Base-by-base conservation (phyloP, 768 basidiomycete species). In the Psilocybe azurescens region DNA sequence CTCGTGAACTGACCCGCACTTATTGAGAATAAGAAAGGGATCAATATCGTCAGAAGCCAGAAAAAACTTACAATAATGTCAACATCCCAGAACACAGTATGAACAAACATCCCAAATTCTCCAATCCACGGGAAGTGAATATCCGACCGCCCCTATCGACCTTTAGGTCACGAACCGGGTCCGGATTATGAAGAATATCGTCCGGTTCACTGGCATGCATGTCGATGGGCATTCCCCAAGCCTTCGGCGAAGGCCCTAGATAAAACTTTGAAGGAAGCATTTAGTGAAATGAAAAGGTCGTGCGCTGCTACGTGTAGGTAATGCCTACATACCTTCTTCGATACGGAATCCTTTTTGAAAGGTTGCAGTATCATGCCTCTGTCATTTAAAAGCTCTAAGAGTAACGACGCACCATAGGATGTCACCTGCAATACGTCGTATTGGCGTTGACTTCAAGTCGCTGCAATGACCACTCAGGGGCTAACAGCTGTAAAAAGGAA, bases 91-190 rank as follows among this genome's bases (percentile, higher is more conserved):
- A 60, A 2, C 70, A 77, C 13, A 90, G 77, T 52, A 88, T 51
- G 51, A 82, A 72, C 16, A 90, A 73, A 64, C 85, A 89, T 1
- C 87, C 82, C 1, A 86, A 77, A 63, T 90, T 90, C 13, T 76
- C 78, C 52, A 89, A 65, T 0, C 89, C 89, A 62, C 88, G 77
- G 14, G 70, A 62, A 18, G 88, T 88, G 58, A 83, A 84, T 47
- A 89, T 79, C 53, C 78, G 77, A 3, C 87, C 87, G 3, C 85
- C 81, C 29, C 57, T 70, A 66, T 87, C 84, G 24, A 78, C 78
- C 66, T 78, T 78, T 29, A 77, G 63, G 59, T 87, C 83, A 2
- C 83, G 78, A 30, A 72, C 75, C 1, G 85, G 83, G 72, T 86
- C 84, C 0, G 86, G 86, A 61, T 80, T 85, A 67, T 87, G 86